These are phyloP conservation scores for Fonsecaea erecta DNA, from an alignment of 2,329 filamentous ascomycete genomes.

Conservation along the genomic window DNA sequence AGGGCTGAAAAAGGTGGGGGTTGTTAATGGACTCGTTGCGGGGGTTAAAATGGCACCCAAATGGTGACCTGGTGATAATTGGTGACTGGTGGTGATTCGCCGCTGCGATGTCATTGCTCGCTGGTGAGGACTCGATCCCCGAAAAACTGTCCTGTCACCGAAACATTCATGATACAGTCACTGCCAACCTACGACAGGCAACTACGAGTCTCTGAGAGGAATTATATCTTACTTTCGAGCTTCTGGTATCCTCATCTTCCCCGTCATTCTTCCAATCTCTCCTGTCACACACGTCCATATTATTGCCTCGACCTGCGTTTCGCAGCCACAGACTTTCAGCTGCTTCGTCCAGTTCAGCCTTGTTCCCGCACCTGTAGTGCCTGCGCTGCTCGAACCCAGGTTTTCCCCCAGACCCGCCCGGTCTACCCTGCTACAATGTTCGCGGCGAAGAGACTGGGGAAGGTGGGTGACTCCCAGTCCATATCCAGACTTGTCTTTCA, in stretches of 20 bases:
- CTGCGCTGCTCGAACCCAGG: neutral
- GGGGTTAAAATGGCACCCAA: too few species aligned
- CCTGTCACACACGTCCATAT: neutral
- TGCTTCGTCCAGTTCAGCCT: slow-evolving; percentile 14
- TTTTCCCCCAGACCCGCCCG: neutral
- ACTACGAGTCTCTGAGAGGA: neutral
- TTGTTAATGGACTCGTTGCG: neutral
- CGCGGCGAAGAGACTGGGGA: slow-evolving; percentile 54
- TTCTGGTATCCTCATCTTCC: neutral
- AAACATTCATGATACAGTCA: neutral
- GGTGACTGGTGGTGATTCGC: neutral
- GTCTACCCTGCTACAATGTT: slow-evolving; percentile 49
- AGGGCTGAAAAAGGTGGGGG: neutral
- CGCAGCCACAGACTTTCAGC: neutral
- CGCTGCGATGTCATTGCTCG: neutral
- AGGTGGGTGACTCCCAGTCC: slow-evolving; percentile 44
- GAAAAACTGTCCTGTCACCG: too few species aligned
- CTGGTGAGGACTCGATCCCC: too few species aligned
- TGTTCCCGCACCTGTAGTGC: neutral
- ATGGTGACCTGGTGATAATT: too few species aligned
- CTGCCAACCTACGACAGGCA: neutral
- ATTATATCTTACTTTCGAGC: neutral
- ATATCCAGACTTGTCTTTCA: slow-evolving; percentile 8
- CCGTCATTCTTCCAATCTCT: neutral
- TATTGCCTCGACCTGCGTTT: neutral